Evolutionary conservation across 805 yeast genomes (phyloP), one percentile per base, ranked within the genome.

Genomic region (Grigorovia transvaalensis): DNA sequence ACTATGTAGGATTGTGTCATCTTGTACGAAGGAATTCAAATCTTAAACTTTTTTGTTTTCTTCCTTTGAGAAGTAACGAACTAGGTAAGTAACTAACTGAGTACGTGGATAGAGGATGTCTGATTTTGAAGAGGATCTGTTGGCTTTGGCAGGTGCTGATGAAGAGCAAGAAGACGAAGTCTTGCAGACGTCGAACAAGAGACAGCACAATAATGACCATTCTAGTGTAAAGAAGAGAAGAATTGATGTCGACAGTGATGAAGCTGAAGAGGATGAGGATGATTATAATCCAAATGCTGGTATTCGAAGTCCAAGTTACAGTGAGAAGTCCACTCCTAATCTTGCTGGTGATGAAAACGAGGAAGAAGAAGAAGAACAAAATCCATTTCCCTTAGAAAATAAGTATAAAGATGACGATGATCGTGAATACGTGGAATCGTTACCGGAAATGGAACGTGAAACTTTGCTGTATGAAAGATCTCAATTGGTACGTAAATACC

Each of bases 391-490:
- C 2, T 69, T 91, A 50, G 96, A 89, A 63, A 96, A 96, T 8
- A 88, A 88, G 62, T 93, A 83, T 72, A 86, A 82, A 61, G 84
- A 89, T 67, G 96, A 82, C 50, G 75, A 72, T 9, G 99, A 93
- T 69, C 78, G 87, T 54, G 80, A 71, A 1, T 68, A 73, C 51
- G 72, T 86, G 62, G 82, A 76, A 47, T 65, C 74, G 0, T 77
- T 93, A 82, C 95, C 91, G 51, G 99, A 93, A 73, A 80, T 93
- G 67, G 87, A 87, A 62, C 84, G 98, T 63, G 99, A 93, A 72
- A 83, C 85, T 59, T 80, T 89, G 51, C 76, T 93, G 51, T 93
- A 88, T 60, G 98, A 91, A 52, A 87, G 99, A 69, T 80, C 88
- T 9, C 96, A 89, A 69, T 95, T 87, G 55, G 79, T 88, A 81